A percentile compares a stretch with the other conserved stretches of the same genome.
phyloP scores from a whole-genome alignment of 306 rosid genomes.

The Medicago truncatula region DNA sequence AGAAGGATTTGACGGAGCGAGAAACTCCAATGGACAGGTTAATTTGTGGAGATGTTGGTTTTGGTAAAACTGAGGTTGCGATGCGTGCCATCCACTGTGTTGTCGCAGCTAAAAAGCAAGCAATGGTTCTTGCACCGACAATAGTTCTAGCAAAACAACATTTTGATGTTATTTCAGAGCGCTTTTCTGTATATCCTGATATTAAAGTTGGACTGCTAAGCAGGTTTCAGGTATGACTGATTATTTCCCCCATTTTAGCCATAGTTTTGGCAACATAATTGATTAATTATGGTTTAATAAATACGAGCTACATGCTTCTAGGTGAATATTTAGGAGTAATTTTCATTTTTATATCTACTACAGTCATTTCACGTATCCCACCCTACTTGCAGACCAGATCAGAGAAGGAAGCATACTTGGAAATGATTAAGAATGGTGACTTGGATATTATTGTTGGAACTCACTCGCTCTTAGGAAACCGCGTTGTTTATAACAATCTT shows the following conservation, averaged over 20 bases:
- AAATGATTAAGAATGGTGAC: constrained; percentile 76
- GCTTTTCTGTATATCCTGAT: constrained; percentile 75
- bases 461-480: constrained; percentile 93
- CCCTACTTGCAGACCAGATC: constrained; percentile 73
- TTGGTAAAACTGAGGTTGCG: constrained; percentile 99
- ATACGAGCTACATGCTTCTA: constrained; percentile 33
- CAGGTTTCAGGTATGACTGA: constrained; percentile 87
- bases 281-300: constrained; percentile 23
- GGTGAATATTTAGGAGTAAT: constrained; percentile 34
- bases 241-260: constrained; percentile 27
- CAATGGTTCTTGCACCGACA: constrained; percentile 96
- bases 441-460: constrained; percentile 91
- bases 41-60: constrained; percentile 98
- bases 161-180: constrained; percentile 79
- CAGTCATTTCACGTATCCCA: constrained; percentile 47
- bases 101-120: constrained; percentile 87
- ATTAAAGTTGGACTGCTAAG: constrained; percentile 78
- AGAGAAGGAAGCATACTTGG: constrained; percentile 77
- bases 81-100: constrained; percentile 86
- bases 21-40: constrained; percentile 97
- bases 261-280: constrained; percentile 22
- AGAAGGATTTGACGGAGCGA: constrained; percentile 77
- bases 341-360: constrained; percentile 35
- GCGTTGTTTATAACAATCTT: constrained; percentile 85
- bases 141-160: constrained; percentile 96